Percentiles rank a stretch among this genome's conserved stretches.
Evolutionary conservation across 352 stramenopile species (phyloP).

Genomic region (Pelagophyceae sp.): DNA sequence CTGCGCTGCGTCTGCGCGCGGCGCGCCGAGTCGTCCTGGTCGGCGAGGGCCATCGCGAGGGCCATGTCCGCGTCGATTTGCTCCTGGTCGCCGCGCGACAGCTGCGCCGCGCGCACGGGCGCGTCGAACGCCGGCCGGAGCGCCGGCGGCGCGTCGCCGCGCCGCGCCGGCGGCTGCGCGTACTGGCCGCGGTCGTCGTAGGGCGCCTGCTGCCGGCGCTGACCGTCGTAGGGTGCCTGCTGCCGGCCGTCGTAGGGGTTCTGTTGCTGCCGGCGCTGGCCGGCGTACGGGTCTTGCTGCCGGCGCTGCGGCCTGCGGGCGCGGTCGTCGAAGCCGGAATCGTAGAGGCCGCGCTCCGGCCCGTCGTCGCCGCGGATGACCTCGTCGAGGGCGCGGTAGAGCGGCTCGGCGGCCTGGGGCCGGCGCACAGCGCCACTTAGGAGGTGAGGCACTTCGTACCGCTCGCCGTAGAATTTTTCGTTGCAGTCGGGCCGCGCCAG

Average conservation of each 20-base stretch:
- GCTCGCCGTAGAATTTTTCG: slow-evolving; percentile 71
- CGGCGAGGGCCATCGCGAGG: neutral
- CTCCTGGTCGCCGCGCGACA: neutral
- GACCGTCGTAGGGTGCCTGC: neutral
- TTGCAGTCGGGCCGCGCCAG: slow-evolving; percentile 77
- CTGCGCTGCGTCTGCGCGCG: neutral
- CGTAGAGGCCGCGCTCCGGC: neutral
- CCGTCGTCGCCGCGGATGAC: neutral
- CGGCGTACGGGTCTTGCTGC: neutral
- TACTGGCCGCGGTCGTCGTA: no score
- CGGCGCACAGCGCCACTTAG: neutral
- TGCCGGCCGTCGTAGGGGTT: neutral
- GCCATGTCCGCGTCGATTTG: slow-evolving; percentile 4
- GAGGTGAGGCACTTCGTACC: neutral
- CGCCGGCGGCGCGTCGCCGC: neutral
- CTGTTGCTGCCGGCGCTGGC: neutral
- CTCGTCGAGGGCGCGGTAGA: slow-evolving; percentile 12
- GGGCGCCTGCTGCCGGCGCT: neutral
- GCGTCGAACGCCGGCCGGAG: no score
- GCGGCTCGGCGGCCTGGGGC: neutral
- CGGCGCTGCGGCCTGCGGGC: neutral
- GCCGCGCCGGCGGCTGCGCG: no score
- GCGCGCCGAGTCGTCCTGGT: neutral
- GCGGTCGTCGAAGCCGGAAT: neutral
- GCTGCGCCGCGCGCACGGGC: neutral